Conservation (phyloP, 768 basidiomycete genomes). For the Rhodotorula graminis region DNA sequence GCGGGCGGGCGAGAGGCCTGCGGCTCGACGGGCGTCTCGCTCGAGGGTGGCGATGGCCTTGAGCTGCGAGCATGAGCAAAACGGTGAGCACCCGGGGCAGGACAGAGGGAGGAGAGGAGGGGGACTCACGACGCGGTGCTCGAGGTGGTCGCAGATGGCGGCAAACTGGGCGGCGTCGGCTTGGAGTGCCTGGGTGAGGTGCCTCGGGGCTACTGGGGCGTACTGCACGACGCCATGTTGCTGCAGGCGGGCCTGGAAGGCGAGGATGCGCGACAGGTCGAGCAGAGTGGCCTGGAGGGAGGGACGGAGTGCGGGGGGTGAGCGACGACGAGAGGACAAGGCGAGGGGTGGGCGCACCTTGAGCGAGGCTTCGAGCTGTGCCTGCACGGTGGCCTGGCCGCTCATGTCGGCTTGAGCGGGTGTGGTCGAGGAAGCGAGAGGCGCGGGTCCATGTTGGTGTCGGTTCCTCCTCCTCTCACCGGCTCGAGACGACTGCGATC, state of each 20-base stretch:
- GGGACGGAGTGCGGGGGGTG: not conserved
- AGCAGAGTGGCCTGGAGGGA: conserved; percentile 12
- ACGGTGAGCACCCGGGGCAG: too few species aligned
- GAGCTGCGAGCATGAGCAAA: not conserved
- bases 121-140: conserved; percentile 7
- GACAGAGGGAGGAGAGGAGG: not conserved
- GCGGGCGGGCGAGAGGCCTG: not conserved
- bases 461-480: not conserved
- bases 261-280: conserved; percentile 23
- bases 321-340: not conserved
- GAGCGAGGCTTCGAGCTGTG: conserved; percentile 1
- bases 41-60: conserved; percentile 24
- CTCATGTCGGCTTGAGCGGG: not conserved
- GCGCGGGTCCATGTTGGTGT: not conserved
- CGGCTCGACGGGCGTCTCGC: conserved; percentile 11
- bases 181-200: not conserved
- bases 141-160: not conserved
- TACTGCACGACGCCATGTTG: conserved; percentile 1
- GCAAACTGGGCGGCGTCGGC: conserved; percentile 15
- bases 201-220: not conserved
- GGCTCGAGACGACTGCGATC: not conserved
- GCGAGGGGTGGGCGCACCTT: conserved; percentile 5
- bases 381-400: not conserved
- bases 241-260: conserved; percentile 15
- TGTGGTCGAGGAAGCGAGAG: not conserved